Base-by-base conservation (phyloP, 2,329 filamentous ascomycete genomes). In the Ascochyta viciae-villosae region DNA sequence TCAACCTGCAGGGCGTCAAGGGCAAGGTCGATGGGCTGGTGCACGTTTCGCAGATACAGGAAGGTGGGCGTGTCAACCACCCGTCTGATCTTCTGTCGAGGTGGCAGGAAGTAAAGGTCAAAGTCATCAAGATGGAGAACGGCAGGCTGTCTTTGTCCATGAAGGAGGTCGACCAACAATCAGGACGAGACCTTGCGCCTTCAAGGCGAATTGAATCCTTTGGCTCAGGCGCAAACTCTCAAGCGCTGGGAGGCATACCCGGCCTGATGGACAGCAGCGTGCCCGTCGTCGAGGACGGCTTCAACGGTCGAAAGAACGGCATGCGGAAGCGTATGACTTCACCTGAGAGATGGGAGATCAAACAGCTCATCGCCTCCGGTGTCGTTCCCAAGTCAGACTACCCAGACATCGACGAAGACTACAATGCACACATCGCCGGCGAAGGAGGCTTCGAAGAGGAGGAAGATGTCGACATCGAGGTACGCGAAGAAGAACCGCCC, bases 381-480 rank as follows among this genome's bases (percentile, higher is more conserved):
- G 94, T 96, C 8, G 89, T 92, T 16, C 96, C 95, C 66, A 93
- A 92, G 0, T 90, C 91, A 0, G 94, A 98, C 66, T 97, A 96
- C 72, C 95, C 95, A 0, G 94, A 97, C 61, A 84, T 98, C 26
- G 91, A 98, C 64, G 92, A 97, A 65, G 93, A 98, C 54, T 96
- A 96, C 74, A 89, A 96, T 60, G 89, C 91, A 15, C 93, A 92
- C 0, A 80, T 97, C 24, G 89, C 89, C 24, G 94, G 92, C 15
- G 91, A 96, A 63, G 91, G 89, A 15, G 89, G 91, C 49, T 88
- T 98, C 75, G 92, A 97, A 72, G 84, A 98, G 61, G 95, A 99
- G 73, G 91, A 97, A 75, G 95, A 99, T 71, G 87, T 99, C 4
- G 95, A 99, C 68, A 99, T 99, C 61, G 95, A 99, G 76, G 91